Base-by-base conservation (phyloP, 768 basidiomycete species). In the Clitopilus hobsonii region DNA sequence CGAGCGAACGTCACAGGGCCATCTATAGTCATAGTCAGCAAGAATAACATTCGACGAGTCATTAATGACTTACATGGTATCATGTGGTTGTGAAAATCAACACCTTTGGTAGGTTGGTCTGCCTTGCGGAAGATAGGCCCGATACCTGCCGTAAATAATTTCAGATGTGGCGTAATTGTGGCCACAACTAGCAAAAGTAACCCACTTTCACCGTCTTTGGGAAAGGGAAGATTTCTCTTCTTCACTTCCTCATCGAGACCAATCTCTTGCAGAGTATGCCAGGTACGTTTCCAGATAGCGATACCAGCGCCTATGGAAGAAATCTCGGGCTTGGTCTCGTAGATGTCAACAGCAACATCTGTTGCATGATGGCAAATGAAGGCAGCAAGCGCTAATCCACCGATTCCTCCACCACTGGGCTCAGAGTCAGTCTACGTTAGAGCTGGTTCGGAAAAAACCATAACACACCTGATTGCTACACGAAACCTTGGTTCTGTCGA, bases 241-340 rank as follows among this genome's bases (percentile, higher is more conserved):
- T 56, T 47, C 6, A 63, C 52, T 13, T 69, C 67, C 16, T 63
- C 60, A 24, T 67, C 65, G 10, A 79, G 51, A 1, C 72, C 74
- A 2, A 79, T 71, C 10, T 69, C 64, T 20, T 66, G 60, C 56
- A 79, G 58, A n/a, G 73, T 58, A 6, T 70, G 67, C 70, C 73
- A 72, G 0, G 74, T 72, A 38, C 71, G 68, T 26, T 65, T 67
- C 78, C 74, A 75, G 13, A 78, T 59, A 1, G 67, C 61, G n/a
- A 79, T 69, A 6, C 74, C 76, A 5, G 71, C 73, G 5, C 77
- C 78, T 11, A 69, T 59, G 7, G 70, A 69, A 7, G 70, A 69
- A 24, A 78, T 68, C 24, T 71, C 69, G 1, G 71, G 59, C 18
- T 70, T 74, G 2, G 74, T 66, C 62, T 79, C 78, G 50, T 79